Conservation (phyloP, 371 early-diverging fungal species). For the Paramicrosporidium saccamoebae region DNA sequence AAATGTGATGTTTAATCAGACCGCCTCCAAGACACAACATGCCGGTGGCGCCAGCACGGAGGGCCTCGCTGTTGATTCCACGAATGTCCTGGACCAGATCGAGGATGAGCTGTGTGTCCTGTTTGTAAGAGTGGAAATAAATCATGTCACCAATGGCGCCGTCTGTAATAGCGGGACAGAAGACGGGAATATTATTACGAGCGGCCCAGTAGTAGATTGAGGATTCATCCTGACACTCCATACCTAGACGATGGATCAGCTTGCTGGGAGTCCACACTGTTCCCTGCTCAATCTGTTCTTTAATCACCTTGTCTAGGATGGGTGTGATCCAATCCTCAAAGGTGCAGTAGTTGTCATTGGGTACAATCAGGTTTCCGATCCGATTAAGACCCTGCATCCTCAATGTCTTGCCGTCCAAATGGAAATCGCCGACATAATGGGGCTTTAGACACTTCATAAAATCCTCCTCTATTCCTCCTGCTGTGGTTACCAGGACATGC, state of each 20-base stretch:
- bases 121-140: constrained; percentile 78
- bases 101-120: constrained; percentile 72
- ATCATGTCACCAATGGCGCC: constrained; percentile 98
- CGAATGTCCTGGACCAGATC: constrained; percentile 89
- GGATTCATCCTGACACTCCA: constrained; percentile 65
- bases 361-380: constrained; percentile 92
- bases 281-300: constrained; percentile 45
- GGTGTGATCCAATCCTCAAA: constrained; percentile 95
- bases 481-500: constrained; percentile 77
- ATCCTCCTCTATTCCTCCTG: constrained; percentile 97
- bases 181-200: constrained; percentile 88
- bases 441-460: constrained; percentile 88
- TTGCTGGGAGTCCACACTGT: constrained; percentile 68
- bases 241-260: constrained; percentile 77
- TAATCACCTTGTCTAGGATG: constrained; percentile 64
- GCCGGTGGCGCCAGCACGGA: constrained; percentile 80
- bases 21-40: constrained; percentile 96
- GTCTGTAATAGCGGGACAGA: constrained; percentile 93
- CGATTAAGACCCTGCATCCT: constrained; percentile 81
- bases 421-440: constrained; percentile 63
- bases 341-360: constrained; percentile 93
- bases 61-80: constrained; percentile 67
- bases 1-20: constrained; percentile 94
- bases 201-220: constrained; percentile 88
- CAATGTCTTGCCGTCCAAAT: constrained; percentile 36